phyloP scores from a whole-genome alignment of 495 filamentous ascomycete species.

The Podospora fimiseda region DNA sequence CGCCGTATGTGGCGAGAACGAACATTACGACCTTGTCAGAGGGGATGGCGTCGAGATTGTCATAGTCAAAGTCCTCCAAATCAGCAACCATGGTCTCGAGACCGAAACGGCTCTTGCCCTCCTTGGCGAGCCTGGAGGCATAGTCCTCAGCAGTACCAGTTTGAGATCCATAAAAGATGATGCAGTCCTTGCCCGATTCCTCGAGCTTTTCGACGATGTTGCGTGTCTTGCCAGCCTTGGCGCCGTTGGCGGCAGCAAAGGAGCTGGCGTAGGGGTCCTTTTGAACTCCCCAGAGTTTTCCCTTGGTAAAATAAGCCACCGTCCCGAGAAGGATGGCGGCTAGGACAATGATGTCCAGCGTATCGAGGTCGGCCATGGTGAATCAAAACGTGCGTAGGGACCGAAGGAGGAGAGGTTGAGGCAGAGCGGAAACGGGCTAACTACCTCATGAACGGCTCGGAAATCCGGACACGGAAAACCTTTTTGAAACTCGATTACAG shows the following conservation, averaged over 20 bases:
- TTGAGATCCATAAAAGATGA: constrained; percentile 97
- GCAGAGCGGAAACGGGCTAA: neutral
- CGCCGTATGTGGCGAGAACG: constrained; percentile 94
- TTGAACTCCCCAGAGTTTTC: constrained; percentile 77
- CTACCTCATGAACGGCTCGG: neutral
- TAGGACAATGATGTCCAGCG: constrained; percentile 88
- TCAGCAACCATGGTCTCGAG: constrained; percentile 98
- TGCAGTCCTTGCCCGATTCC: constrained; percentile 90
- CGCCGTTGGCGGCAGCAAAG: constrained; percentile 59
- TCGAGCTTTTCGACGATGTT: constrained; percentile 96
- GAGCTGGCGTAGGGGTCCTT: constrained; percentile 83
- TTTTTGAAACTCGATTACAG: neutral
- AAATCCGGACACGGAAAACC: neutral
- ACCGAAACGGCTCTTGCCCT: constrained; percentile 91
- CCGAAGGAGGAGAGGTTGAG: neutral
- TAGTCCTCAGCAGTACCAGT: constrained; percentile 99
- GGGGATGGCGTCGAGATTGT: constrained; percentile 84
- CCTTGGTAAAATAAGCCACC: constrained; percentile 94
- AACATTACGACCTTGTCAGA: constrained; percentile 91
- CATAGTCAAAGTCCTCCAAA: constrained; percentile 95
- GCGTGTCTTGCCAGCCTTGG: constrained; percentile 79
- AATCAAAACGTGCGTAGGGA: neutral
- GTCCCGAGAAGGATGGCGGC: constrained; percentile 76
- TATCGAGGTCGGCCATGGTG: constrained; percentile 91
- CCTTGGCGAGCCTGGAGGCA: constrained; percentile 93